These are phyloP conservation scores for Penicillium canescens DNA, from an alignment of 495 filamentous ascomycete genomes.

Conservation along the genomic window DNA sequence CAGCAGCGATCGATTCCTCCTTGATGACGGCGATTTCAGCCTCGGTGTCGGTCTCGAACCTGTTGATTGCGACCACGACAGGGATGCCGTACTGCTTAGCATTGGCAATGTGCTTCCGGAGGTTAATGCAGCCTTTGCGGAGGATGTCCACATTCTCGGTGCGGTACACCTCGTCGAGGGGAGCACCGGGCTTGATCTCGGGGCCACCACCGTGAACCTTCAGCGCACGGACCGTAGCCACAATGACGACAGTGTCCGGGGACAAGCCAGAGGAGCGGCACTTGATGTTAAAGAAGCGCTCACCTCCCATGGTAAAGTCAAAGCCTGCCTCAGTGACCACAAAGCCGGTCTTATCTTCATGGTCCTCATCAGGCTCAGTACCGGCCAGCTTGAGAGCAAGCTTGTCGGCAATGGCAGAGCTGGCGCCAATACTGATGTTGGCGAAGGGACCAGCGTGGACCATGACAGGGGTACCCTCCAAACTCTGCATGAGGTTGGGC, in stretches of 20 bases:
- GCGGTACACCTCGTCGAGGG: conserved; percentile 81
- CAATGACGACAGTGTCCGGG: conserved; percentile 90
- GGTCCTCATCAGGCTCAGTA: conserved; percentile 91
- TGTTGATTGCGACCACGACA: conserved; percentile 97
- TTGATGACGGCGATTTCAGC: conserved; percentile 86
- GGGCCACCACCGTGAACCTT: conserved; percentile 97
- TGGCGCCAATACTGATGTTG: conserved; percentile 96
- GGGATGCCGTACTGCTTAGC: conserved; percentile 86
- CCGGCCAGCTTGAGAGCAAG: conserved; percentile 94
- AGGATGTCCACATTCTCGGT: conserved; percentile 92
- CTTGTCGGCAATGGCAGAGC: conserved; percentile 91
- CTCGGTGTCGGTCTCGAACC: conserved; percentile 89
- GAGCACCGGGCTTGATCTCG: conserved; percentile 81
- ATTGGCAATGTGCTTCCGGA: conserved; percentile 91
- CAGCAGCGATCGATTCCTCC: conserved; percentile 89
- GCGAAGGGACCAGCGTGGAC: conserved; percentile 97
- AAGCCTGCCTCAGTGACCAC: conserved; percentile 98
- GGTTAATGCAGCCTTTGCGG: conserved; percentile 85
- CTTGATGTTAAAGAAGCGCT: conserved; percentile 99
- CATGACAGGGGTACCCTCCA: conserved; percentile 95
- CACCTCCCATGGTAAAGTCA: conserved; percentile 99
- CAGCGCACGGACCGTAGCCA: conserved; percentile 90
- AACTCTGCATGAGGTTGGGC: conserved; percentile 96
- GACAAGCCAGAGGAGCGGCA: conserved; percentile 90
- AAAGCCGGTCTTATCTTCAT: conserved; percentile 81